phyloP scores from a whole-genome alignment of 2,329 filamentous ascomycete genomes.

The Blastomyces parvus region DNA sequence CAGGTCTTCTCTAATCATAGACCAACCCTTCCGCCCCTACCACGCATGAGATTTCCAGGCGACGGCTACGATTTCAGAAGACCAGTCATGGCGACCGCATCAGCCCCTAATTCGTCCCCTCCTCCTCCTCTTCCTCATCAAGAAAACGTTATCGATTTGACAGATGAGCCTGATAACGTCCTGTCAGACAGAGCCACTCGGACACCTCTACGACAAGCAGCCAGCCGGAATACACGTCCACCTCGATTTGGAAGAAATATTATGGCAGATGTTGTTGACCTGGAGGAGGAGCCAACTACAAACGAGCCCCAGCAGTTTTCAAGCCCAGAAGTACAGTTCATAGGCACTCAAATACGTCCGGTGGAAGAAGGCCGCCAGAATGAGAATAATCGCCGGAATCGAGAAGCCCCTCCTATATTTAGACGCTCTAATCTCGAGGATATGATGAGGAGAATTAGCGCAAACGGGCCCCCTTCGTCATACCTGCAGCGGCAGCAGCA shows the following conservation, averaged over 20 bases:
- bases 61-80: conserved; percentile 48
- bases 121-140: conserved; percentile 19
- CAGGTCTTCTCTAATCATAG: conserved; percentile 12
- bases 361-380: conserved; percentile 12
- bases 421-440: conserved; percentile 12
- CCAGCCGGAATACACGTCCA: conserved; percentile 17
- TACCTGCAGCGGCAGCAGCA: conserved; percentile 5
- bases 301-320: conserved; percentile 17
- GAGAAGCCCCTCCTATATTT: not conserved
- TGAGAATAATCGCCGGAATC: not conserved
- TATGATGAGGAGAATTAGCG: conserved; percentile 12
- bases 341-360: conserved; percentile 26
- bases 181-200: conserved; percentile 13
- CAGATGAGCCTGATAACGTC: conserved; percentile 36
- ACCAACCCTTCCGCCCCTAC: conserved; percentile 23
- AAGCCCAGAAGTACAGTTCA: conserved; percentile 45
- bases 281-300: conserved; percentile 28
- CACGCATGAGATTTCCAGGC: conserved; percentile 36
- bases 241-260: conserved; percentile 32
- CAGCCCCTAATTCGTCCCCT: conserved; percentile 23
- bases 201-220: conserved; percentile 11
- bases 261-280: conserved; percentile 31
- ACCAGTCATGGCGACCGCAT: conserved; percentile 39
- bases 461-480: not conserved
- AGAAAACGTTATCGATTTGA: conserved; percentile 39